Conservation (phyloP, 495 filamentous ascomycete species). For the Penicillium daleae region DNA sequence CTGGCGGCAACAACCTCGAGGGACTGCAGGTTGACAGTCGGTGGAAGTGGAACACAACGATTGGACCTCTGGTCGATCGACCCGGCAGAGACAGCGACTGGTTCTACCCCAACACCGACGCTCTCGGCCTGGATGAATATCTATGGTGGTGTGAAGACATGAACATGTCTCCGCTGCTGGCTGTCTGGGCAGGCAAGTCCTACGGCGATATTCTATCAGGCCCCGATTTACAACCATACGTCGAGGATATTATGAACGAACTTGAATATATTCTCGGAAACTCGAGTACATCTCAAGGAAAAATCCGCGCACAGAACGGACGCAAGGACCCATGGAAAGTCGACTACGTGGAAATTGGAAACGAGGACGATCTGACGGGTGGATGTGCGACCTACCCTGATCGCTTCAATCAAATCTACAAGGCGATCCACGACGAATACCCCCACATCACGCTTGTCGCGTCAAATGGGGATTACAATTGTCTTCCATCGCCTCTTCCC, state of each 20-base stretch:
- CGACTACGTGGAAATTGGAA: constrained; percentile 58
- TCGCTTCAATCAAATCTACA: constrained; percentile 49
- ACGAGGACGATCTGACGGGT: constrained; percentile 56
- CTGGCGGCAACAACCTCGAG: constrained; percentile 68
- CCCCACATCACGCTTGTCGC: constrained; percentile 50
- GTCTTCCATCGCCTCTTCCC: constrained; percentile 35
- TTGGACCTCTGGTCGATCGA: constrained; percentile 64
- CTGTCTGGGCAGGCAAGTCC: constrained; percentile 64
- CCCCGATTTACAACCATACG: constrained; percentile 38
- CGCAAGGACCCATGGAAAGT: constrained; percentile 49
- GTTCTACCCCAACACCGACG: constrained; percentile 65
- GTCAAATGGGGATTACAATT: constrained; percentile 39
- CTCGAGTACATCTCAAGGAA: constrained; percentile 40
- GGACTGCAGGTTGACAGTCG: constrained; percentile 41
- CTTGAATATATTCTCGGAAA: constrained; percentile 51
- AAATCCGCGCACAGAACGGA: constrained; percentile 47
- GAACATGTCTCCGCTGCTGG: constrained; percentile 58
- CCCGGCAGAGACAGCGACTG: constrained; percentile 64
- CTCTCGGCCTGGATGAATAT: constrained; percentile 65
- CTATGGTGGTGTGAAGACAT: constrained; percentile 69
- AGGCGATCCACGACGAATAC: constrained; percentile 49
- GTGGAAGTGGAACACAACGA: constrained; percentile 73
- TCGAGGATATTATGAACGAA: constrained; percentile 66
- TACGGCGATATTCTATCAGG: constrained; percentile 51
- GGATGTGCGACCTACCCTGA: constrained; percentile 48